Conservation (phyloP, 2,329 filamentous ascomycete genomes). For the Tolypocladium ovalisporum region DNA sequence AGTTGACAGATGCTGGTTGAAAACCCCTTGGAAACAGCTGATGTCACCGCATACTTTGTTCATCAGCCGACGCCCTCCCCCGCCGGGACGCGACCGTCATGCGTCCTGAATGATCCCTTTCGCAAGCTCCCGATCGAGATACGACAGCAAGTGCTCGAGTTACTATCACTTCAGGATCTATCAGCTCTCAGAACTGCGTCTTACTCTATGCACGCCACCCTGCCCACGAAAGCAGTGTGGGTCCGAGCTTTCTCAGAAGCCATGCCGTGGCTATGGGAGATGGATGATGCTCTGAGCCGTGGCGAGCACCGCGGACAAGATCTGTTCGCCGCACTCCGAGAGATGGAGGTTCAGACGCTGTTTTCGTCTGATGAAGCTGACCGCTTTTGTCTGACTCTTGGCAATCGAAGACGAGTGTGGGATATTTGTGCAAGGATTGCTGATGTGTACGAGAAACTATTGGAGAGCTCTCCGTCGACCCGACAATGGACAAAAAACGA, state of each 20-base stretch:
- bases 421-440: background rate
- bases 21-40: background rate
- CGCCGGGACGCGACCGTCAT: background rate
- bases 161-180: background rate
- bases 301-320: background rate
- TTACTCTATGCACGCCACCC: background rate
- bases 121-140: background rate
- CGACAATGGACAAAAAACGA: background rate
- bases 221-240: background rate
- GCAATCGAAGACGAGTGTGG: background rate
- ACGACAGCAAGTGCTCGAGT: background rate
- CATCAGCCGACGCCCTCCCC: background rate
- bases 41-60: background rate
- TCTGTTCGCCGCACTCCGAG: background rate
- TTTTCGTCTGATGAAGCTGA: background rate
- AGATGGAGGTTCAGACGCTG: background rate
- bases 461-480: background rate
- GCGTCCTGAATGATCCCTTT: background rate
- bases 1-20: background rate
- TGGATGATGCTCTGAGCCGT: background rate
- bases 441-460: background rate
- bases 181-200: background rate
- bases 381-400: background rate
- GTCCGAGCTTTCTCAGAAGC: background rate
- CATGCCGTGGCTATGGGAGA: background rate